Conservation (phyloP, 371 early-diverging fungal genomes). For the Mortierella sp. region DNA sequence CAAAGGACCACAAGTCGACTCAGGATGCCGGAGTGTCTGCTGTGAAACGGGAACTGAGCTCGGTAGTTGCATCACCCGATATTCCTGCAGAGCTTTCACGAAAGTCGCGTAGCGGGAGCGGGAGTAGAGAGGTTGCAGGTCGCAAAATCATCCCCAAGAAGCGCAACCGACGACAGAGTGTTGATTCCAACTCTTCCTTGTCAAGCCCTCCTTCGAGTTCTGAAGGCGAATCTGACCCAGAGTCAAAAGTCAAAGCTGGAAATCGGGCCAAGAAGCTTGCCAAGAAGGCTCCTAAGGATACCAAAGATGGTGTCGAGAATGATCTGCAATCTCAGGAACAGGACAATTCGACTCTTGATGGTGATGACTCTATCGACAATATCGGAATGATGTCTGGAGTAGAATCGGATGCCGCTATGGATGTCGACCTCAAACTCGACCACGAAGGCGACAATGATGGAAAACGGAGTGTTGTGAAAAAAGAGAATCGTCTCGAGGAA, state of each 20-base stretch:
- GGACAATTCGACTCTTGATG: constrained; percentile 4
- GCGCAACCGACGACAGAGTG: constrained; percentile 40
- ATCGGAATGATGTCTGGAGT: not conserved
- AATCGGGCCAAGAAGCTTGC: constrained; percentile 43
- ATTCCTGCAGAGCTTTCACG: not conserved
- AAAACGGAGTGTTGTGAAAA: not conserved
- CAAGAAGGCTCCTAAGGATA: constrained; percentile 31
- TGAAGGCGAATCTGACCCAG: constrained; percentile 40
- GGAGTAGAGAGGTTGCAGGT: not conserved
- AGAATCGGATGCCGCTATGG: constrained; percentile 21
- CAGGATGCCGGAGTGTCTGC: not conserved
- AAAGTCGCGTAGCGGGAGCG: not conserved
- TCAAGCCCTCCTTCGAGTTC: constrained; percentile 54
- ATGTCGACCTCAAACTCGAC: constrained; percentile 10
- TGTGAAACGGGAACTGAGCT: constrained; percentile 19
- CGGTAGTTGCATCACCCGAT: not conserved
- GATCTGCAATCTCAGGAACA: not conserved
- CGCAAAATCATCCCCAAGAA: constrained; percentile 34
- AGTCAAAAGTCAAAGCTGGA: constrained; percentile 15
- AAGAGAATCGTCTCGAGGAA: not conserved
- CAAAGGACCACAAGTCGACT: not conserved
- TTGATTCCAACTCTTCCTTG: constrained; percentile 49
- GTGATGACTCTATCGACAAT: not conserved
- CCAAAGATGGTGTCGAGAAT: not conserved
- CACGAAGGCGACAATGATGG: not conserved